These are phyloP conservation scores for Pelargonium fulgidum DNA, from an alignment of 441 rosid species.

Conservation along the genomic window DNA sequence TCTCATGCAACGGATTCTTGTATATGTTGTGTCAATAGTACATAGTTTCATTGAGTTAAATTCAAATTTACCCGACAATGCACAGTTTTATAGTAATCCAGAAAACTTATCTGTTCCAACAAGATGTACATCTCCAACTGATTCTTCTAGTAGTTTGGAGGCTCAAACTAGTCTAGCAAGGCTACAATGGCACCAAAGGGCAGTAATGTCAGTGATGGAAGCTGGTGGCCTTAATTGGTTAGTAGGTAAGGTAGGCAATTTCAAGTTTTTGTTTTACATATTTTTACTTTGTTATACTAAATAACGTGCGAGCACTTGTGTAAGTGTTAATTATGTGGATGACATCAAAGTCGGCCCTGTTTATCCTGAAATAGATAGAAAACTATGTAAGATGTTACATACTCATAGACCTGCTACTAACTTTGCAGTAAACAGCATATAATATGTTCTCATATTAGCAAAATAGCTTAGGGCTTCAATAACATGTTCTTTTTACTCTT, in stretches of 20 bases:
- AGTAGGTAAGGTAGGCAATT: constrained; percentile 89
- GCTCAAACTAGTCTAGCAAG: constrained; percentile 34
- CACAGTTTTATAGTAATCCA: constrained; percentile 30
- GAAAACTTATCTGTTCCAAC: constrained; percentile 26
- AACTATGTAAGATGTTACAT: not conserved
- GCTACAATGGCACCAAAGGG: constrained; percentile 60
- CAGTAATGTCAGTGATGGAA: constrained; percentile 74
- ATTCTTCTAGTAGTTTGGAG: constrained; percentile 31
- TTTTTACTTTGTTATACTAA: constrained; percentile 16
- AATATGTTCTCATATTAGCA: not conserved
- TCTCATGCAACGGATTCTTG: constrained; percentile 49
- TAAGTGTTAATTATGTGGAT: not conserved
- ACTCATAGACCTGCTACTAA: not conserved
- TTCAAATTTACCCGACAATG: constrained; percentile 32
- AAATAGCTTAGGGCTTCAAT: not conserved
- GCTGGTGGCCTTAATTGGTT: constrained; percentile 91
- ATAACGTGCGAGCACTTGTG: not conserved
- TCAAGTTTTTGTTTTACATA: constrained; percentile 19
- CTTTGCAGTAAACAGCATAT: not conserved
- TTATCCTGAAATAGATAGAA: constrained; percentile 9
- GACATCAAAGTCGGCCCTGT: not conserved
- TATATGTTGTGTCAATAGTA: constrained; percentile 51
- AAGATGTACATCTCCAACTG: constrained; percentile 23
- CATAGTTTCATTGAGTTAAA: constrained; percentile 48
- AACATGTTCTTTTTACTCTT: not conserved